These are phyloP conservation scores for Westerdykella sp. DNA, from an alignment of 2,329 filamentous ascomycete genomes.

Conservation along the genomic window DNA sequence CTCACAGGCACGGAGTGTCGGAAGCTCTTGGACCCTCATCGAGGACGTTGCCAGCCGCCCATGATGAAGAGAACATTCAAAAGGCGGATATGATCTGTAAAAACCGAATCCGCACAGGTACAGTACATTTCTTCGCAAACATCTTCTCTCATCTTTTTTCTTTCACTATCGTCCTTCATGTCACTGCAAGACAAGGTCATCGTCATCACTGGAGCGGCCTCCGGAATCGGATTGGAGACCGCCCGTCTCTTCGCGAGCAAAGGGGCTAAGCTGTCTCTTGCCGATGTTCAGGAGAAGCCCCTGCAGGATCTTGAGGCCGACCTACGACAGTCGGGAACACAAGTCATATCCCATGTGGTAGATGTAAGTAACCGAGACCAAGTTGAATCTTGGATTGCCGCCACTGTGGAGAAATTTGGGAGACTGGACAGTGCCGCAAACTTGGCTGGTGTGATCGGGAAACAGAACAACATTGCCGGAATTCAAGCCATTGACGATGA, in stretches of 20 bases:
- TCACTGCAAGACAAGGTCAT: slow-evolving; percentile 27
- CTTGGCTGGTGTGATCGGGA: slow-evolving; percentile 7
- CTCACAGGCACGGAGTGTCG: too few relatives aligned
- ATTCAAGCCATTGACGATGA: slow-evolving; percentile 8
- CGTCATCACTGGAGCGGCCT: slow-evolving; percentile 28
- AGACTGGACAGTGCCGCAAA: slow-evolving; percentile 11
- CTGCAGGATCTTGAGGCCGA: slow-evolving; percentile 17
- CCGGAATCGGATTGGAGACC: slow-evolving; percentile 28
- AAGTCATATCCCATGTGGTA: slow-evolving; percentile 37
- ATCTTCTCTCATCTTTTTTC: neutral
- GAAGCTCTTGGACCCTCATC: too few relatives aligned
- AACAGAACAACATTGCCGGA: slow-evolving; percentile 12
- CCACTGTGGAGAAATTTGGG: slow-evolving; percentile 8
- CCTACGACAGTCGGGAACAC: slow-evolving; percentile 10
- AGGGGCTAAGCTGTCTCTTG: slow-evolving; percentile 28
- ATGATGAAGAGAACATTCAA: too few relatives aligned
- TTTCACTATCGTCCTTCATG: slow-evolving; percentile 5
- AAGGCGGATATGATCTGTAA: too few relatives aligned
- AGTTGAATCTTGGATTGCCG: slow-evolving; percentile 8
- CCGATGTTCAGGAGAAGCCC: slow-evolving; percentile 25
- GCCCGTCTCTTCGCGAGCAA: slow-evolving; percentile 20
- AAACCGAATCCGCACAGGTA: neutral
- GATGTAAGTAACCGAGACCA: slow-evolving; percentile 6
- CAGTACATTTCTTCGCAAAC: neutral
- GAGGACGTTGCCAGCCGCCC: too few relatives aligned